Evolutionary conservation across 495 filamentous ascomycete species (phyloP), one percentile per base, ranked within the genome.

Genomic region (Cairneyella variabilis): DNA sequence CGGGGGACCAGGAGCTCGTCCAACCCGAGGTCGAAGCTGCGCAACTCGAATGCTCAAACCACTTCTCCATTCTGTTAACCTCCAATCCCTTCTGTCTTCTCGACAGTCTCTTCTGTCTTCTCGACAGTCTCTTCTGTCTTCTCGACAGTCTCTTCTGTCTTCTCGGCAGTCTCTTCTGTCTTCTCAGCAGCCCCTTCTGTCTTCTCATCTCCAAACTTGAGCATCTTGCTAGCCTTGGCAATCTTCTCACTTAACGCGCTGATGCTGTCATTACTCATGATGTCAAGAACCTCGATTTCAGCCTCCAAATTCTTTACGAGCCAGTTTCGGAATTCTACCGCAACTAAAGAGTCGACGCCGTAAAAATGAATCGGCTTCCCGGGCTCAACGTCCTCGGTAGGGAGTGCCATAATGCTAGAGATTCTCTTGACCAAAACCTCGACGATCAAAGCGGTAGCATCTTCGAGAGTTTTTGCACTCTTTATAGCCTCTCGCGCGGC

Each of bases 301-400:
- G 66, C 61, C 26, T 63, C 50, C 17, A 72, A 64, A 0, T 54
- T 48, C 16, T 32, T 34, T 1, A 40, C 21, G 23, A 73, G 42
- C 59, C 64, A 72, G 10, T 54, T 60, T 26, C 66, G 54, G 28
- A 73, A 61, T 41, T 75, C 71, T 11, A 61, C 54, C 2, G 64
- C 69, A 34, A 75, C 48, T 55, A 73, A 65, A 26, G 60, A 66
- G 42, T 75, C 70, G 39, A 73, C 44, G 21, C 69, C 67, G 22
- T 50, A 50, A 11, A 14, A 14, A 23, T 50, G 22, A 34, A 50
- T 3, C 3, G 53, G 46, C 28, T 45, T 30, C 4, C 36, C 32
- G 17, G 18, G 23, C 36, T 76, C 67, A 11, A 74, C 61, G 9
- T 74, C 66, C 17, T 69, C 66, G 16, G 56, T 48, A 23, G 64